Evolutionary conservation across 257 asterid species (phyloP), one percentile per base, ranked within the genome.

Genomic region (Oldenlandia corymbosa): DNA sequence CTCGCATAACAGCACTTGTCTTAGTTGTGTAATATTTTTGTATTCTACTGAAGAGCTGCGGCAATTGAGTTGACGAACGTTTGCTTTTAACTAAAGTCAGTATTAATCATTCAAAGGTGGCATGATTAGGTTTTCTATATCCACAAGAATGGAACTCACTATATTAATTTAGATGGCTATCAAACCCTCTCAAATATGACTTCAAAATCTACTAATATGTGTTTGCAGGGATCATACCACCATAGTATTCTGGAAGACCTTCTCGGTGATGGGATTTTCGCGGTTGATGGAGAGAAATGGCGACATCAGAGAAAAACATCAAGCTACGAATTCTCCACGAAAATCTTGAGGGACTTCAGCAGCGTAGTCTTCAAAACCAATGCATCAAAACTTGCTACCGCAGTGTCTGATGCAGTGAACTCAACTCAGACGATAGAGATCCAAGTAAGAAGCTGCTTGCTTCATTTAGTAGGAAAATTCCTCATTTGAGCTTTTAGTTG

Each of bases 241-340:
- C 79, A 75, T 51, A 79, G 73, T 57, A 62, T 80, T 68, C 56
- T 85, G 71, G 76, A 83, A 65, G 83, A 72, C 63, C 87, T 83
- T 37, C 68, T 85, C 26, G 93, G 93, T 1, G 93, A 85, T 31
- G 93, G 93, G 56, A 85, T 85, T 59, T 85, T 85, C 42, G 75
- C 78, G 0, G 93, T 85, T 20, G 93, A 83, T 5, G 88, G 88
- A 12, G 87, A 83, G 8, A 79, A 39, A 66, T 85, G 89, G 93
- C 75, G 81, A 5, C 84, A 75, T n/a, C 94, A 85, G 48, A 64
- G 90, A 66, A 85, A 81, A 73, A 72, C 78, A 68, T 76, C 88
- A 5, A 85, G 94, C 73, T 75, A 81, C 23, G 94, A 81, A 34
- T 85, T 85, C 77, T 85, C 94, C 18, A 81, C 88, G 0, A 74